phyloP scores from a whole-genome alignment of 768 basidiomycete genomes.

The Agrocybe pediades region DNA sequence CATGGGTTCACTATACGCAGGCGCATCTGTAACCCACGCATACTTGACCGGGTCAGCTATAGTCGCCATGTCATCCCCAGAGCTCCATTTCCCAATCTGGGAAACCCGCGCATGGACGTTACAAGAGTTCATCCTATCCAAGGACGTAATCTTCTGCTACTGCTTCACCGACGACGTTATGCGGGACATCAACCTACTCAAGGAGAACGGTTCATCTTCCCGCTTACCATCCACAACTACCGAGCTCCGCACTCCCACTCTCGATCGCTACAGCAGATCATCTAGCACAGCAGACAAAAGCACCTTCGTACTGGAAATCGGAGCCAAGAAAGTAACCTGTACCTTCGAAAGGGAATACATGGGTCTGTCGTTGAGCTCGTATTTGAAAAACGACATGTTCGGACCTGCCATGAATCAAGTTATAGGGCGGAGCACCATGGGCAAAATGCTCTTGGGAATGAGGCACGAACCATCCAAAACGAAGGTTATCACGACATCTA shows the following conservation, averaged over 20 bases:
- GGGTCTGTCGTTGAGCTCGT: background rate
- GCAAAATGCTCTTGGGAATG: constrained; percentile 2
- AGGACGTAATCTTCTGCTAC: constrained; percentile 4
- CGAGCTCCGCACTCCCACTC: constrained; percentile 4
- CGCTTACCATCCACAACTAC: constrained; percentile 4
- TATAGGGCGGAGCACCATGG: constrained; percentile 6
- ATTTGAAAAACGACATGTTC: constrained; percentile 2
- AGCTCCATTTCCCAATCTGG: constrained; percentile 9
- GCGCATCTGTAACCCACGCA: constrained; percentile 4
- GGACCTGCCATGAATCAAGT: constrained; percentile 5
- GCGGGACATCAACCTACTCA: constrained; percentile 3
- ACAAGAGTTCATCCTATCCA: constrained; percentile 10
- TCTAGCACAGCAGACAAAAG: constrained; percentile 1
- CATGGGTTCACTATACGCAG: constrained; percentile 9
- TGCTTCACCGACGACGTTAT: constrained; percentile 8
- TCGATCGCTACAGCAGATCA: constrained; percentile 4
- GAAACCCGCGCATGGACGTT: constrained; percentile 12
- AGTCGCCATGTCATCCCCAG: constrained; percentile 5
- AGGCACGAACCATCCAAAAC: background rate
- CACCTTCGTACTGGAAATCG: constrained; percentile 4
- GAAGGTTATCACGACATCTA: constrained; percentile 5
- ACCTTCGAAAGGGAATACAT: background rate
- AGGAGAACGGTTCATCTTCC: background rate
- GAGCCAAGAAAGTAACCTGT: constrained; percentile 2
- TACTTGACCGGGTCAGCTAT: constrained; percentile 3